Evolutionary conservation across 2,329 filamentous ascomycete species (phyloP), one percentile per base, ranked within the genome.

Genomic region (Alternaria conjuncta): DNA sequence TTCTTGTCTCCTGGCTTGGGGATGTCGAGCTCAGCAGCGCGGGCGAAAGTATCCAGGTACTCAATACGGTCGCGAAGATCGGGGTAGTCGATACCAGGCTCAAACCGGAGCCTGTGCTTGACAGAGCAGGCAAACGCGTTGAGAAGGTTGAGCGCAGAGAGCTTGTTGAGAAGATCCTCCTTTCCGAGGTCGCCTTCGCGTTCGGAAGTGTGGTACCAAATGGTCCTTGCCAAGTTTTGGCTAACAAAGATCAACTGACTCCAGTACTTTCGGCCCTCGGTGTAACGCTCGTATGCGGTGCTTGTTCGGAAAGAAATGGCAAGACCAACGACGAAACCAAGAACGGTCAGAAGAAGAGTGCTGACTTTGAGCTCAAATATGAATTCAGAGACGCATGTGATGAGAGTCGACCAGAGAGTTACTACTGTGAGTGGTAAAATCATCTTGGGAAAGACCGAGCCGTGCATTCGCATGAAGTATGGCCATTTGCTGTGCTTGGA

Each of bases 41-140:
- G 88, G 64, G 93, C 91, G 72, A 93, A 93, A 0, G 92, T 94
- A 68, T 92, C 87, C 28, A 96, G 85, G 74, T 94, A 90, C 15
- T 86, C 86, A 28, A 94, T 86, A 13, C 94, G 84, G 20, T 89
- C 87, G 41, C 87, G 82, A 6, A 96, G 84, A 73, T 96, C 93
- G 2, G 90, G 86, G 77, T 96, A 95, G 57, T 90, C 87, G 32
- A 90, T 88, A 71, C 92, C 92, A 1, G 93, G 92, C 77, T 96
- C 92, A 77, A 95, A 95, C 30, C 93, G 91, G 30, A 96, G 86
- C 72, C 89, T 90, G 81, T 96, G 93, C 82, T 95, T 95, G 63
- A 96, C 84, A 2, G 93, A 82, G 18, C 92, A 84, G n/a, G 92
- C 86, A 71, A 92, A 96, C 3, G 92, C 91, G 26, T 93, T 86